A percentile compares a stretch with the other conserved stretches of the same genome.
phyloP scores from a whole-genome alignment of 108 stramenopile genomes.

The Seminavis robusta region DNA sequence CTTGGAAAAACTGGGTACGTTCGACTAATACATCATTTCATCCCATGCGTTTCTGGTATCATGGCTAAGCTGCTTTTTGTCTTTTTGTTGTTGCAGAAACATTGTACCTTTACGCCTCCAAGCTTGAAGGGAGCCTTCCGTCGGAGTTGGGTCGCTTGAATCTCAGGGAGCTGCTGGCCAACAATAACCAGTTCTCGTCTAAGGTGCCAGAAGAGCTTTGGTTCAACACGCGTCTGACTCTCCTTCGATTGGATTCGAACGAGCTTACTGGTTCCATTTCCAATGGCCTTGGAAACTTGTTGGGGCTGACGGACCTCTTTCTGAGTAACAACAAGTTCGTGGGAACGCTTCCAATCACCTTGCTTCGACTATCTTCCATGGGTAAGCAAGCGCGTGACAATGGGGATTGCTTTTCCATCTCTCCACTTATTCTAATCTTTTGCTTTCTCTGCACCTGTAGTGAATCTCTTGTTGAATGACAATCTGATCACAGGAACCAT shows the following conservation, averaged over 20 bases:
- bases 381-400: background rate
- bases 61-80: too few species aligned
- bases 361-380: conserved; percentile 6
- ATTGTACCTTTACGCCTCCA: conserved; percentile 16
- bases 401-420: too few species aligned
- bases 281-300: conserved; percentile 38
- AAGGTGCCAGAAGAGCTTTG: conserved; percentile 25
- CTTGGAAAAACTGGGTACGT: conserved; percentile 36
- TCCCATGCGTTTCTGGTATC: too few species aligned
- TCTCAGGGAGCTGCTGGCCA: conserved; percentile 26
- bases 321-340: conserved; percentile 65
- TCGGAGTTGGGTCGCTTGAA: conserved; percentile 7
- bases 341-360: conserved; percentile 75
- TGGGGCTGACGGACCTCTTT: conserved; percentile 35
- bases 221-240: conserved; percentile 14
- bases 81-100: too few species aligned
- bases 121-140: conserved; percentile 21
- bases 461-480: conserved; percentile 29
- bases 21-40: too few species aligned
- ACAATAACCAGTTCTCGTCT: conserved; percentile 21
- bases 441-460: too few species aligned
- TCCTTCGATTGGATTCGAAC: conserved; percentile 32
- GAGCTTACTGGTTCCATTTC: conserved; percentile 38
- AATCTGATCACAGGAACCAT: conserved; percentile 32
- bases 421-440: too few species aligned